Percentiles rank a stretch among this genome's conserved stretches.
Conservation (phyloP, 108 stramenopile species). For the Phaeodactylum tricornutum region DNA sequence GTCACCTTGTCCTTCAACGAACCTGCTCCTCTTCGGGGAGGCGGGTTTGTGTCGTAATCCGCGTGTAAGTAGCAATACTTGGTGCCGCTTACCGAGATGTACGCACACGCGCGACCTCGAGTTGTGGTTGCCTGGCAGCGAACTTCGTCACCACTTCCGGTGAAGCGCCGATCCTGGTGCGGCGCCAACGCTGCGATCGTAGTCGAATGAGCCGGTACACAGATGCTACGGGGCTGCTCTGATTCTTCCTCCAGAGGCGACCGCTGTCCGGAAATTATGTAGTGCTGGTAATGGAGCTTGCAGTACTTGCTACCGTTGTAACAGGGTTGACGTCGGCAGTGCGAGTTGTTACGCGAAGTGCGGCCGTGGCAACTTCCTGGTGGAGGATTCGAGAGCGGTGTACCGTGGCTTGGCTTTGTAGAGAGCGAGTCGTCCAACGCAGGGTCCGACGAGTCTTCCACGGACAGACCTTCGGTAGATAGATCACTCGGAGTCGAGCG, state of each 20-base stretch:
- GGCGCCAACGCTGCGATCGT: too few relatives aligned
- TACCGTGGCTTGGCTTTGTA: neutral
- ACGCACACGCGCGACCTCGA: slow-evolving; percentile 29
- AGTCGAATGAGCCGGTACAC: neutral
- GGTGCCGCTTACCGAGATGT: slow-evolving; percentile 22
- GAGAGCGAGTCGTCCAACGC: neutral
- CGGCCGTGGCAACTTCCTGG: slow-evolving; percentile 27
- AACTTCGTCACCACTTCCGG: slow-evolving; percentile 8
- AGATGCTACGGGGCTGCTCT: neutral
- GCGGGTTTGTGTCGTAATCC: slow-evolving; percentile 29
- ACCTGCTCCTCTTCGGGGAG: slow-evolving; percentile 13
- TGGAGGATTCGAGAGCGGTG: slow-evolving; percentile 5
- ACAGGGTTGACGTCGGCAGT: slow-evolving; percentile 20
- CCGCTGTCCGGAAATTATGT: slow-evolving; percentile 4
- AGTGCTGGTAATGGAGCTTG: slow-evolving; percentile 27
- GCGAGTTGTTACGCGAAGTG: slow-evolving; percentile 22
- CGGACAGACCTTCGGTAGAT: slow-evolving; percentile 4
- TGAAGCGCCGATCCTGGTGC: slow-evolving; percentile 23
- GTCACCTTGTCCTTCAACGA: too few relatives aligned
- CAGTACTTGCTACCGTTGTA: slow-evolving; percentile 33
- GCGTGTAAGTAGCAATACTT: slow-evolving; percentile 37
- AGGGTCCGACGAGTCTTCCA: neutral
- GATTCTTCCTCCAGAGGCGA: neutral
- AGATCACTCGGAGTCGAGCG: neutral
- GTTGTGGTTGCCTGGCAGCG: slow-evolving; percentile 28